These are phyloP conservation scores for Pseudonitzschia delicatissima DNA, from an alignment of 108 stramenopile species.

Conservation along the genomic window DNA sequence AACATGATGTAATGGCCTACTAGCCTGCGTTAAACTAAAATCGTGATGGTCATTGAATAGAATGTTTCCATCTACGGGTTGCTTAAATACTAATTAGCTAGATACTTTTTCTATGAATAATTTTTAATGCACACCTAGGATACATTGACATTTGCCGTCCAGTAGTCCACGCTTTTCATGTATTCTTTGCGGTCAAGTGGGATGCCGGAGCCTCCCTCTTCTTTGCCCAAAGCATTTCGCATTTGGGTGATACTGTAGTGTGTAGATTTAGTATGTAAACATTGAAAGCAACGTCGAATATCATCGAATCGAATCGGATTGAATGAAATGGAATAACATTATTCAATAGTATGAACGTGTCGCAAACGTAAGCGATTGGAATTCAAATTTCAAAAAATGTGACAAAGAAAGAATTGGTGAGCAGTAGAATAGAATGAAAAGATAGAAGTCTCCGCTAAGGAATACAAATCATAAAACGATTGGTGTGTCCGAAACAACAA, in stretches of 20 bases:
- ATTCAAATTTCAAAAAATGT: no score
- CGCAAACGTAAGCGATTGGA: no score
- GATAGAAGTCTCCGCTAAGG: background rate
- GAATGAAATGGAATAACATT: no score
- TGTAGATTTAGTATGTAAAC: no score
- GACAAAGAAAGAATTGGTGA: no score
- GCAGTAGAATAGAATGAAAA: background rate
- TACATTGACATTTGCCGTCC: conserved; percentile 78
- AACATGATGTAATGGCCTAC: conserved; percentile 12
- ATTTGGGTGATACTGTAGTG: conserved; percentile 89
- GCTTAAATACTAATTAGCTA: no score
- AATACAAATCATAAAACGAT: background rate
- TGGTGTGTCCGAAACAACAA: background rate
- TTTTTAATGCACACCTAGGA: no score
- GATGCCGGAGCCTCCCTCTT: conserved; percentile 90
- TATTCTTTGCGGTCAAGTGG: conserved; percentile 74
- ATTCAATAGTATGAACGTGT: no score
- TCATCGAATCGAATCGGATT: no score
- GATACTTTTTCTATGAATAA: no score
- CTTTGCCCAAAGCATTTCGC: conserved; percentile 95
- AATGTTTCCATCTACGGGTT: background rate
- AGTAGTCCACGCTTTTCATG: conserved; percentile 80
- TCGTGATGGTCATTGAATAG: background rate
- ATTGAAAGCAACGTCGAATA: no score
- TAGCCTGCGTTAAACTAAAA: no score